These are phyloP conservation scores for Rhododendron mucronatum DNA, from an alignment of 148 eudicot species.

Conservation along the genomic window DNA sequence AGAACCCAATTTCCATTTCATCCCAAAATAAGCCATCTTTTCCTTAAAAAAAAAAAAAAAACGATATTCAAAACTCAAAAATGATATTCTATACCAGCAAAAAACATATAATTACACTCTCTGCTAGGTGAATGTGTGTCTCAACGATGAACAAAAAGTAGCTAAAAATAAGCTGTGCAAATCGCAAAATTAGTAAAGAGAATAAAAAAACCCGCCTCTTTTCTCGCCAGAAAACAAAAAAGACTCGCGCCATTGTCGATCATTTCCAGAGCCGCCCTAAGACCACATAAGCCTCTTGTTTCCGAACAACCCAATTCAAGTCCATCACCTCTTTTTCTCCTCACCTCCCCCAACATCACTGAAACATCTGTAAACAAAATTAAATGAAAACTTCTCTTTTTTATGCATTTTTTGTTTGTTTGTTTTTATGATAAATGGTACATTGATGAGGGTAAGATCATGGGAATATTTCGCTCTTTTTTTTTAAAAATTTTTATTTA, in stretches of 20 bases:
- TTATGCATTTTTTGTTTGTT: not conserved
- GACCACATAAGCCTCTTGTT: not conserved
- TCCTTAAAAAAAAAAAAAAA: not conserved
- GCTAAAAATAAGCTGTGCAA: not conserved
- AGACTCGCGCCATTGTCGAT: not conserved
- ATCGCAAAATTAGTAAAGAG: not conserved
- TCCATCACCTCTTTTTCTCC: not conserved
- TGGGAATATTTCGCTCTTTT: not conserved
- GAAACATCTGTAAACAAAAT: not conserved
- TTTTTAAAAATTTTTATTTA: not conserved
- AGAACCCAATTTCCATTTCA: not conserved
- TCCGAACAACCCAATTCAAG: not conserved
- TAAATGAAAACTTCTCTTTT: not conserved
- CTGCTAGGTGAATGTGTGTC: not conserved
- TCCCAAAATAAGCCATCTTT: not conserved
- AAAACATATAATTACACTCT: constrained; percentile 1
- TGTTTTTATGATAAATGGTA: not conserved
- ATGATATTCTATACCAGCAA: not conserved
- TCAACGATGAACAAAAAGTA: not conserved
- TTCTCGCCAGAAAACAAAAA: not conserved
- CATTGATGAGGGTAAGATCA: not conserved
- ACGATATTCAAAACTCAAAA: not conserved
- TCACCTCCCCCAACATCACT: not conserved
- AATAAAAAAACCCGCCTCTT: not conserved
- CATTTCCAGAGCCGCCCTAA: not conserved